These are phyloP conservation scores for Diaporthe vexans DNA, from an alignment of 2,329 filamentous ascomycete genomes.

Conservation along the genomic window DNA sequence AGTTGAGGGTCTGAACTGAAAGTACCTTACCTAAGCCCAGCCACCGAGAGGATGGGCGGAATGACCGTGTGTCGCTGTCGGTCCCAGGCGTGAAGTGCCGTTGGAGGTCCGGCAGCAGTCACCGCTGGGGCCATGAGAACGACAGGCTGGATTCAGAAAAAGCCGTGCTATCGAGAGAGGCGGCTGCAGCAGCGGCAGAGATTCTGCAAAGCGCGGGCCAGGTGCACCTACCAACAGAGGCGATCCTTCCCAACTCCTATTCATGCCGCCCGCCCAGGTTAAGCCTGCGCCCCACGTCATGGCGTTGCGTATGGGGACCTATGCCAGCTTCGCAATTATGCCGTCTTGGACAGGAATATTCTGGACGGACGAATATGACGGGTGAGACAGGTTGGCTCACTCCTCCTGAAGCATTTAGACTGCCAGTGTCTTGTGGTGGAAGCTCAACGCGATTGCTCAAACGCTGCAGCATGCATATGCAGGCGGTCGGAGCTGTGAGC, in stretches of 20 bases:
- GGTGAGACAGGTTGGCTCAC: background rate
- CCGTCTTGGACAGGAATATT: background rate
- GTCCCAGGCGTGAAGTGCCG: background rate
- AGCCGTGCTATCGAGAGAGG: background rate
- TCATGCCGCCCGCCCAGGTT: slow-evolving; percentile 10
- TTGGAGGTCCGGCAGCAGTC: background rate
- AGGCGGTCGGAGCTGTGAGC: slow-evolving; percentile 17
- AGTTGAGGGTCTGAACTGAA: slow-evolving; percentile 11
- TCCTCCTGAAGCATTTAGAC: background rate
- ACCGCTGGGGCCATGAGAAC: background rate
- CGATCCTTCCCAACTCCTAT: background rate
- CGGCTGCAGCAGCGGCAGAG: background rate
- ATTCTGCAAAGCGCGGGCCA: background rate
- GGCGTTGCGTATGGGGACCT: background rate
- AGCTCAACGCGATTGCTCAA: slow-evolving; percentile 1
- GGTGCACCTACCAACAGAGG: background rate
- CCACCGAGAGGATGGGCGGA: background rate
- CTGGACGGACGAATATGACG: background rate
- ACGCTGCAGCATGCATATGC: background rate
- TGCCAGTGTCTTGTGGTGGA: background rate
- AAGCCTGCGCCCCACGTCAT: slow-evolving; percentile 16
- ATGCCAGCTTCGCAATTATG: background rate
- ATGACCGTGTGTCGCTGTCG: background rate
- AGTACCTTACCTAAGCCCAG: slow-evolving; percentile 14
- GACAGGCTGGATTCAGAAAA: background rate